Conservation (phyloP, 2,329 filamentous ascomycete species). For the Fusarium brachygibbosum region DNA sequence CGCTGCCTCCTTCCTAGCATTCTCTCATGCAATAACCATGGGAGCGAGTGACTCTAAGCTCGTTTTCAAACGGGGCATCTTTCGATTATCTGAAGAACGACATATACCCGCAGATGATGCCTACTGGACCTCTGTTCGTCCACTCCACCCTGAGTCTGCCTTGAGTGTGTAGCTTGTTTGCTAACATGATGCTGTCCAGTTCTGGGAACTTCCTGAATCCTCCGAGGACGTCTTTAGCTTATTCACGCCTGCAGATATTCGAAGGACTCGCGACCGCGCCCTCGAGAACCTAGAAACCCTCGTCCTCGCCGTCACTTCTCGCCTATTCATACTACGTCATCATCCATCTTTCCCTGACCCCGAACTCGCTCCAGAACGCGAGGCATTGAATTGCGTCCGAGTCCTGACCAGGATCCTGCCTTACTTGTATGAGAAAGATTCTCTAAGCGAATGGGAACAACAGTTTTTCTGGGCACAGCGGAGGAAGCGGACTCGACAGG, state of each 20-base stretch:
- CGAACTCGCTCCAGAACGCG: slow-evolving; percentile 84
- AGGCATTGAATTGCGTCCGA: slow-evolving; percentile 95
- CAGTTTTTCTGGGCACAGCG: slow-evolving; percentile 90
- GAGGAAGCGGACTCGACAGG: slow-evolving; percentile 77
- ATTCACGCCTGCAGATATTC: slow-evolving; percentile 89
- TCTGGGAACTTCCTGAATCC: slow-evolving; percentile 97
- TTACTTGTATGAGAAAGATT: slow-evolving; percentile 91
- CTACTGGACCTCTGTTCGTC: slow-evolving; percentile 90
- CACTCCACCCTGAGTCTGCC: slow-evolving; percentile 24
- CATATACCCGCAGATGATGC: slow-evolving; percentile 88
- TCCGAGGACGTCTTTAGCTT: slow-evolving; percentile 97
- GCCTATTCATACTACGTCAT: slow-evolving; percentile 84
- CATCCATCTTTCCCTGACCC: slow-evolving; percentile 91
- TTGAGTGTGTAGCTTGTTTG: slow-evolving; percentile 12
- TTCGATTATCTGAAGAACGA: slow-evolving; percentile 91
- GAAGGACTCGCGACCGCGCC: slow-evolving; percentile 86
- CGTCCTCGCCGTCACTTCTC: slow-evolving; percentile 84
- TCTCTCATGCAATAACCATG: slow-evolving; percentile 68
- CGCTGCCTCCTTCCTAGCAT: slow-evolving; percentile 29
- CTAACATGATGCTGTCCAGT: slow-evolving; percentile 65
- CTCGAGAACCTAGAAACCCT: slow-evolving; percentile 92
- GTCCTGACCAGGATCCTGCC: slow-evolving; percentile 90
- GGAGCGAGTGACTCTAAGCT: slow-evolving; percentile 99
- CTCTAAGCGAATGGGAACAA: slow-evolving; percentile 87
- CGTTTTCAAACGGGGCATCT: slow-evolving; percentile 98